Base-by-base conservation (phyloP, 176 grass and related monocot species). In the Thalia dealbata region DNA sequence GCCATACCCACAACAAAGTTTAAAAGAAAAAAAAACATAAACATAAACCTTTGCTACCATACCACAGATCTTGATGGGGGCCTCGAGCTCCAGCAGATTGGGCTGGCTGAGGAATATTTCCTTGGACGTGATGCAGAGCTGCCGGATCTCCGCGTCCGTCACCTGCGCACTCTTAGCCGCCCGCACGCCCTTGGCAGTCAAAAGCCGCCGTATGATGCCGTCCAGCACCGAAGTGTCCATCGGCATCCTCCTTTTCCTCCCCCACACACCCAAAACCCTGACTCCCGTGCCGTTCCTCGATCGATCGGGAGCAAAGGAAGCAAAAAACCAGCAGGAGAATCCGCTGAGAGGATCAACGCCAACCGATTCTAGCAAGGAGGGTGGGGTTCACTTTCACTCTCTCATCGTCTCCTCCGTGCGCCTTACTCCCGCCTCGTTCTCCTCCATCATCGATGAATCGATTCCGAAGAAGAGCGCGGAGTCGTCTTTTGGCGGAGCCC, bases 1-100 rank as follows among this genome's bases (percentile, higher is more conserved):
- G 12, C n/a, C n/a, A n/a, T n/a, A 25, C 0, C 21, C 10, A 60
- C 7, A 18, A 7, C 55, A 59, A 59, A 59, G 8, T 7, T 9
- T 23, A 23, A 3, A 18, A 64, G 14, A 32, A 26, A n/a, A 12
- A 10, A 42, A 5, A 42, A 67, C 35, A 67, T 38, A 67, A 68
- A 3, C 38, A 18, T 23, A 44, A 22, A 15, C 10, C 43, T 13
- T 43, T 68, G 27, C 14, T 1, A 22, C 6, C 19, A 43, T 86
- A 90, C 93, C 93, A 72, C 93, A 96, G 51, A 92, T 83, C 79
- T 96, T 96, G 83, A 96, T 96, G 54, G 89, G 93, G 11, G 93
- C 93, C 78, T 96, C 93, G 67, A 96, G 82, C 82, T 92, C 93
- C 15, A 96, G 75, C 44, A 96, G 87, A 79, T 88, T 90, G 27